Evolutionary conservation across 176 grass and related monocot genomes (phyloP), one percentile per base, ranked within the genome.

Genomic region (Elymus sibiricus): DNA sequence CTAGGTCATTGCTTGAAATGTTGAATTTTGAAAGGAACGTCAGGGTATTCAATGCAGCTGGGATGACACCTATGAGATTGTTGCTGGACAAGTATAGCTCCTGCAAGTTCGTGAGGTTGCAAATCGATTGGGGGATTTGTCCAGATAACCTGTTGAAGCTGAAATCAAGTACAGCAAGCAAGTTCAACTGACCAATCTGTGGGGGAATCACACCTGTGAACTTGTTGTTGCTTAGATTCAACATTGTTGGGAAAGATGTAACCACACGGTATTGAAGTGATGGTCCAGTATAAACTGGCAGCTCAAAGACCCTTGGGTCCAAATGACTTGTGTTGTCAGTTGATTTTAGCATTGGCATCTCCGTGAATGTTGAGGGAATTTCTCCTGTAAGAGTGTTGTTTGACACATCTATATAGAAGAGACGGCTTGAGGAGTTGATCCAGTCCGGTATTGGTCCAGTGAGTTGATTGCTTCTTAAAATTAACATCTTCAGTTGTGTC

Each of bases 71-170:
- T 28, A 79, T 80, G 10, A 90, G 51, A 16, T n/a, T 2, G 31
- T 90, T 90, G 46, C 10, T 58, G 5, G 83, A 90, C 9, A 86
- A 38, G 0, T 70, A 31, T 6, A 90, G 32, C n/a, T 19, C 47
- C 70, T 38, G 65, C 17, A 90, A 70, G 63, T 14, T 82, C n/a
- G 76, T 90, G 17, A 90, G 83, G 44, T 60, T 86, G 59, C 88
- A 19, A 15, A 86, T 15, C 0, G 68, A 71, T 25, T 56, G 68
- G 6, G 81, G 87, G 4, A 85, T 89, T 7, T 25, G 9, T 47
- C 87, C 87, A 37, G 58, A 28, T n/a, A 90, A 69, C 17, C 10
- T 82, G 88, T 90, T 90, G 70, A 13, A 56, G 21, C 83, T 81
- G 16, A 86, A 47, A 26, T 86, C 29, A 14, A 90, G 79, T 4